phyloP scores from a whole-genome alignment of 192 early-diverging fungal genomes.

The Mortierella hygrophila region DNA sequence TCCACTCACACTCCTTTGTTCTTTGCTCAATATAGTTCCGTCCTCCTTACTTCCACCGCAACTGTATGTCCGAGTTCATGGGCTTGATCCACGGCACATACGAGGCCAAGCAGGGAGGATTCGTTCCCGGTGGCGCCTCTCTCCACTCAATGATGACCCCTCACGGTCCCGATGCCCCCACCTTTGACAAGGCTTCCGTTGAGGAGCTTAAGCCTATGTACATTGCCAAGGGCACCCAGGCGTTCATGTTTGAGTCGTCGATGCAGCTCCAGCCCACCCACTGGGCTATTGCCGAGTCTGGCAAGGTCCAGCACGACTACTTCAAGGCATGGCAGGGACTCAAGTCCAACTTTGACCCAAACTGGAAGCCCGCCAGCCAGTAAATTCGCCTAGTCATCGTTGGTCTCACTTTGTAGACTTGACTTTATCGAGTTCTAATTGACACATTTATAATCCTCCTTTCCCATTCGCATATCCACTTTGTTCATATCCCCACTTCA shows the following conservation, averaged over 20 bases:
- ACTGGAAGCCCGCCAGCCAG: constrained; percentile 45
- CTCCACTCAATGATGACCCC: constrained; percentile 89
- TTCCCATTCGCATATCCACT: not conserved
- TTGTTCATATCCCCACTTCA: not conserved
- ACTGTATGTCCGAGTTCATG: constrained; percentile 99
- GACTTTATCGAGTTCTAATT: not conserved
- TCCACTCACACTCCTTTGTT: not conserved
- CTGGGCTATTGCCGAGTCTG: constrained; percentile 83
- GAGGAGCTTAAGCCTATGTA: constrained; percentile 83
- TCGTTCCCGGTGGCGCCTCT: constrained; percentile 92
- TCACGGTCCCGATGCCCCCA: constrained; percentile 91
- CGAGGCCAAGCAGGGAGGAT: constrained; percentile 93
- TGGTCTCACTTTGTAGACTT: not conserved
- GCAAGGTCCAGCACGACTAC: constrained; percentile 87
- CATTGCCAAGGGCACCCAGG: constrained; percentile 85
- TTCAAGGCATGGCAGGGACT: constrained; percentile 86
- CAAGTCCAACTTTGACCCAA: constrained; percentile 60
- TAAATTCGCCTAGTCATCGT: not conserved
- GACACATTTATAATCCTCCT: not conserved
- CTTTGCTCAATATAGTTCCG: constrained; percentile 66
- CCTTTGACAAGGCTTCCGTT: constrained; percentile 78
- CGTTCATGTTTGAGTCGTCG: constrained; percentile 96
- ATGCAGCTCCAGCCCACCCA: constrained; percentile 83
- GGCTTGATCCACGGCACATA: constrained; percentile 93
- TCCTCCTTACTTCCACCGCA: constrained; percentile 97